These are phyloP conservation scores for Verticillium longisporum DNA, from an alignment of 2,329 filamentous ascomycete species.

Conservation along the genomic window DNA sequence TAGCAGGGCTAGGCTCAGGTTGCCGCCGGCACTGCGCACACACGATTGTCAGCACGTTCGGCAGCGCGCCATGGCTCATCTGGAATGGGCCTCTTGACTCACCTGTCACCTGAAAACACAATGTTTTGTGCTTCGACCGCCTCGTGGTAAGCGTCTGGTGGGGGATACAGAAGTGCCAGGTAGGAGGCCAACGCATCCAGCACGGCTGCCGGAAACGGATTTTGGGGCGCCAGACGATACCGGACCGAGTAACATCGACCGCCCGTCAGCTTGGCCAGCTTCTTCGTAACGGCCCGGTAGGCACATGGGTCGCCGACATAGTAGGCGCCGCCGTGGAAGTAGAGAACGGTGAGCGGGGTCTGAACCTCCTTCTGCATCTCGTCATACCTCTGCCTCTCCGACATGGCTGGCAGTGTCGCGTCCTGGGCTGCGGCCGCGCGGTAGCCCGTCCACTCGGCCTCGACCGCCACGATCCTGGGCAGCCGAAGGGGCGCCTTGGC, in stretches of 20 bases:
- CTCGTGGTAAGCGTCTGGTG: slow-evolving; percentile 58
- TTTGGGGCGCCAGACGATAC: slow-evolving; percentile 68
- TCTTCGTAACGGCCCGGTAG: slow-evolving; percentile 52
- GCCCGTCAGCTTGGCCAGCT: slow-evolving; percentile 58
- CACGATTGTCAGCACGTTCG: too few species aligned
- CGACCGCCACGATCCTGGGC: slow-evolving; percentile 49
- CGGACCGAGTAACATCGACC: slow-evolving; percentile 66
- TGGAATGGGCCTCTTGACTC: slow-evolving; percentile 8
- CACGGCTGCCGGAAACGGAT: slow-evolving; percentile 67
- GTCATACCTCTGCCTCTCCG: slow-evolving; percentile 58
- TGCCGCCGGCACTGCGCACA: slow-evolving; percentile 59
- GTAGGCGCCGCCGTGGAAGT: slow-evolving; percentile 72
- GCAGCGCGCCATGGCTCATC: too few species aligned
- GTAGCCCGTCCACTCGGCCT: slow-evolving; percentile 74
- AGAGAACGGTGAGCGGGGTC: slow-evolving; percentile 59
- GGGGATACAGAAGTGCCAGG: slow-evolving; percentile 65
- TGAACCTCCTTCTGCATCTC: slow-evolving; percentile 61
- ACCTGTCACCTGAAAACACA: slow-evolving; percentile 65
- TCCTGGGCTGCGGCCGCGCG: slow-evolving; percentile 44
- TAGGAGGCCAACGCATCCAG: slow-evolving; percentile 69
- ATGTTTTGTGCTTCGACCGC: slow-evolving; percentile 60
- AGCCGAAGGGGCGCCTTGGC: slow-evolving; percentile 24
- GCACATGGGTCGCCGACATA: slow-evolving; percentile 65
- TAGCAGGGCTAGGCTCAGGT: slow-evolving; percentile 58
- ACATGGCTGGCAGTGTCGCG: slow-evolving; percentile 45